phyloP scores from a whole-genome alignment of 1,284 basidiomycete species.

The Gastroboletus turbinatus region DNA sequence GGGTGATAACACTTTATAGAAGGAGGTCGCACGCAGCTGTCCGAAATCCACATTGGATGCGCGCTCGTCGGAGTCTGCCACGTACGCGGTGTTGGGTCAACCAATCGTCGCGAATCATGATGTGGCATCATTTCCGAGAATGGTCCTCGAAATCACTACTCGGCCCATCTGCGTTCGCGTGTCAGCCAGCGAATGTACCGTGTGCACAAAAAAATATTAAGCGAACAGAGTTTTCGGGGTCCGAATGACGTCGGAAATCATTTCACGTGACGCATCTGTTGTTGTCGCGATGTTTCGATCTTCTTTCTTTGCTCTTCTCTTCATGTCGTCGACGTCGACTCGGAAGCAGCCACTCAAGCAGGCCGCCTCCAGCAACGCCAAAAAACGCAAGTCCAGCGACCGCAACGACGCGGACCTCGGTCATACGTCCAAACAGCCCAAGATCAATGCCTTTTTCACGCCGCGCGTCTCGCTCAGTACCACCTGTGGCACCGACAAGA shows the following conservation, averaged over 20 bases:
- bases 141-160: too few relatives aligned
- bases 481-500: slow-evolving; percentile 31
- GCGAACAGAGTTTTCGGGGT: slow-evolving; percentile 2
- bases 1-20: too few relatives aligned
- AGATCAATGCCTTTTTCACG: slow-evolving; percentile 46
- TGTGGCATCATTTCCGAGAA: too few relatives aligned
- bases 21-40: too few relatives aligned
- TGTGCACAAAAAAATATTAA: too few relatives aligned
- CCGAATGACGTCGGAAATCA: slow-evolving; percentile 15
- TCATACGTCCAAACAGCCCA: slow-evolving; percentile 35
- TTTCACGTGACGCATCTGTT: slow-evolving; percentile 25
- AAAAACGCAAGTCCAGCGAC: slow-evolving; percentile 43
- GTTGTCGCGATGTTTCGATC: slow-evolving; percentile 15
- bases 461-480: slow-evolving; percentile 38
- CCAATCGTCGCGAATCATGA: too few relatives aligned
- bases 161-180: too few relatives aligned
- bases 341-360: slow-evolving; percentile 15
- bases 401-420: slow-evolving; percentile 22
- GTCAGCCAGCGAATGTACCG: too few relatives aligned
- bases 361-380: slow-evolving; percentile 20
- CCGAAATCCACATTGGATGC: too few relatives aligned
- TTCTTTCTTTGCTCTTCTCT: too few relatives aligned
- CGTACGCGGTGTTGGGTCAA: too few relatives aligned
- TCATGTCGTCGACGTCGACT: slow-evolving; percentile 13
- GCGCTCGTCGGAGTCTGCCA: too few relatives aligned